Percentiles rank a stretch among this genome's conserved stretches.
phyloP scores from a whole-genome alignment of 208 protist species.

The Acanthamoeba healyi region DNA sequence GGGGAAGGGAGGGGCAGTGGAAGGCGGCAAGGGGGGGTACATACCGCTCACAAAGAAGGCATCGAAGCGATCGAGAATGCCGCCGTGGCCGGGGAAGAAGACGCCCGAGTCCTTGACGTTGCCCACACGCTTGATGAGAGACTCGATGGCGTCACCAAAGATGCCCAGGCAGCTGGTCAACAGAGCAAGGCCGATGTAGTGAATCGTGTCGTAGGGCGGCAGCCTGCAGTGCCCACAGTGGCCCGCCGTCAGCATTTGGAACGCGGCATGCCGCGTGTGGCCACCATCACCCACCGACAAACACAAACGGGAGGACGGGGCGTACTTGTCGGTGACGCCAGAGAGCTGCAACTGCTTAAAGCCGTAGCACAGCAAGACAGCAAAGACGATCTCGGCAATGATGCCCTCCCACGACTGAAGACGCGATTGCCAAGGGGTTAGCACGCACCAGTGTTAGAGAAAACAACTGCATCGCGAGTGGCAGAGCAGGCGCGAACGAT shows the following conservation, averaged over 20 bases:
- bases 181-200: constrained; percentile 41
- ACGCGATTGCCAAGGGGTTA: neutral
- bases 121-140: constrained; percentile 47
- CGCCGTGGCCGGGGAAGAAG: constrained; percentile 71
- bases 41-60: constrained; percentile 47
- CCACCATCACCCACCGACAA: neutral
- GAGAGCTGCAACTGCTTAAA: constrained; percentile 65
- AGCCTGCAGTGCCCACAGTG: neutral
- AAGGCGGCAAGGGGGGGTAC: too few relatives aligned
- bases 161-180: constrained; percentile 23
- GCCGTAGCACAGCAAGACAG: constrained; percentile 5
- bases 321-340: constrained; percentile 9
- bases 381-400: constrained; percentile 56
- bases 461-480: neutral
- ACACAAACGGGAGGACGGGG: neutral
- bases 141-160: constrained; percentile 67
- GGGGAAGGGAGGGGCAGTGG: too few relatives aligned
- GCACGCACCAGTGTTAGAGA: too few relatives aligned
- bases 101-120: constrained; percentile 65
- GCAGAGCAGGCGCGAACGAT: neutral
- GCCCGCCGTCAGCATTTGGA: too few relatives aligned
- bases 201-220: constrained; percentile 15
- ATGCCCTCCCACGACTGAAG: constrained; percentile 36
- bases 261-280: too few relatives aligned
- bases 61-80: constrained; percentile 69